Percentiles rank a stretch among this genome's conserved stretches.
Evolutionary conservation across 306 rosid species (phyloP).

Genomic region (Ormosia semicastrata): DNA sequence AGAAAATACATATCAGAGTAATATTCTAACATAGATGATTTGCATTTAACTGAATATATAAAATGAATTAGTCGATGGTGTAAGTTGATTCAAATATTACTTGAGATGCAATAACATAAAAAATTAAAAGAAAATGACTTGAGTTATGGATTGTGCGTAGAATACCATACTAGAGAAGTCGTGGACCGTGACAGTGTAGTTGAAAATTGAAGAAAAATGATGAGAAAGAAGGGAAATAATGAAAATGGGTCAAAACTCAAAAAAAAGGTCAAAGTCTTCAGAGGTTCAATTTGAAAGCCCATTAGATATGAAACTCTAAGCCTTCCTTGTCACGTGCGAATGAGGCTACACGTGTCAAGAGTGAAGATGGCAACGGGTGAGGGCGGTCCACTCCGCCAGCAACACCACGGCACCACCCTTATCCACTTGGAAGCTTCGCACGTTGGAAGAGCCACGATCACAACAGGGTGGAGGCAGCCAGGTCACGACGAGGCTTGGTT

Average conservation of each 20-base stretch:
- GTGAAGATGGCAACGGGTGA: not conserved
- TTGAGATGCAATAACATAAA: too few species aligned
- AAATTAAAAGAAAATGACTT: too few species aligned
- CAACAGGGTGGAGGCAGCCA: not conserved
- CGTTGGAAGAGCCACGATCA: not conserved
- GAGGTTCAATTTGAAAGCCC: not conserved
- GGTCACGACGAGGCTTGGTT: not conserved
- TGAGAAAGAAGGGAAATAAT: not conserved
- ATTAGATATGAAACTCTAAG: not conserved
- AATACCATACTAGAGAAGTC: too few species aligned
- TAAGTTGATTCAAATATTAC: too few species aligned
- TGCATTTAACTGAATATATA: too few species aligned
- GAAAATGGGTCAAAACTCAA: not conserved
- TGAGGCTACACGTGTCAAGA: not conserved
- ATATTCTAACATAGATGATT: too few species aligned
- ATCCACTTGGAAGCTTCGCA: slow-evolving; percentile 1
- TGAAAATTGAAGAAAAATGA: too few species aligned
- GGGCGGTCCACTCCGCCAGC: not conserved
- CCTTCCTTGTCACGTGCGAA: not conserved
- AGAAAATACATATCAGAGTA: too few species aligned
- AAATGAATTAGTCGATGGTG: too few species aligned
- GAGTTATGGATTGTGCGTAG: not conserved
- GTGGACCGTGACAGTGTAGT: too few species aligned
- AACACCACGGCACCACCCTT: not conserved
- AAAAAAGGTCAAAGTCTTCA: not conserved